These are phyloP conservation scores for Starmera pachycereana DNA, from an alignment of 805 yeast genomes.

Conservation along the genomic window DNA sequence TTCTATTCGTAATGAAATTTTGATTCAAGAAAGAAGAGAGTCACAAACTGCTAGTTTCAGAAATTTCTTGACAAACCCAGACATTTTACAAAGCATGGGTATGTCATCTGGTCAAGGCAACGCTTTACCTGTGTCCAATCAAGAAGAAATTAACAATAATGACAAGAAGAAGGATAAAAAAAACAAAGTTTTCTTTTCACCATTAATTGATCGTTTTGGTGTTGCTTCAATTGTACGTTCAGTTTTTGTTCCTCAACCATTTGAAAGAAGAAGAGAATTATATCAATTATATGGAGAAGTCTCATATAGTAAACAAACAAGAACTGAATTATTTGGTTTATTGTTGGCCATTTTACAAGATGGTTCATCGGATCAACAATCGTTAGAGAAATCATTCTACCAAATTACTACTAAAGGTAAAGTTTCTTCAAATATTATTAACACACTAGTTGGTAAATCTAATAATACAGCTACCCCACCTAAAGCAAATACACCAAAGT, in stretches of 20 bases:
- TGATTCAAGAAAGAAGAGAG: slow-evolving; percentile 35
- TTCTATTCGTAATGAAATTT: slow-evolving; percentile 46
- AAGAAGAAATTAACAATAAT: slow-evolving; percentile 3
- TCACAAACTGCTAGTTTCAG: no score
- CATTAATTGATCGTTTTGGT: slow-evolving; percentile 68
- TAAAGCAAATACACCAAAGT: slow-evolving; percentile 9
- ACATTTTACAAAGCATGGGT: no score
- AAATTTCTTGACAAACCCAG: no score
- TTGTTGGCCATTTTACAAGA: slow-evolving; percentile 64
- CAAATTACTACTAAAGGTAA: slow-evolving; percentile 44
- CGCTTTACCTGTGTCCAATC: no score
- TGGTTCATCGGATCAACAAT: slow-evolving; percentile 50
- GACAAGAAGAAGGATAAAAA: slow-evolving; percentile 20
- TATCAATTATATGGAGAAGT: slow-evolving; percentile 57
- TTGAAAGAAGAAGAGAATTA: slow-evolving; percentile 48
- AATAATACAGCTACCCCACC: slow-evolving; percentile 1
- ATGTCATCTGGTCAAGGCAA: no score
- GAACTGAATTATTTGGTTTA: slow-evolving; percentile 63
- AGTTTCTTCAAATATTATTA: slow-evolving; percentile 8
- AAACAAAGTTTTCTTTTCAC: slow-evolving; percentile 40
- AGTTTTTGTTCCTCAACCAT: slow-evolving; percentile 63
- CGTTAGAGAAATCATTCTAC: slow-evolving; percentile 52
- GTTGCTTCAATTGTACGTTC: slow-evolving; percentile 62
- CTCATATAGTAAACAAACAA: slow-evolving; percentile 68
- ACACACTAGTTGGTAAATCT: neutral